phyloP scores from a whole-genome alignment of 2,329 filamentous ascomycete genomes.

The Bretziella fagacearum region DNA sequence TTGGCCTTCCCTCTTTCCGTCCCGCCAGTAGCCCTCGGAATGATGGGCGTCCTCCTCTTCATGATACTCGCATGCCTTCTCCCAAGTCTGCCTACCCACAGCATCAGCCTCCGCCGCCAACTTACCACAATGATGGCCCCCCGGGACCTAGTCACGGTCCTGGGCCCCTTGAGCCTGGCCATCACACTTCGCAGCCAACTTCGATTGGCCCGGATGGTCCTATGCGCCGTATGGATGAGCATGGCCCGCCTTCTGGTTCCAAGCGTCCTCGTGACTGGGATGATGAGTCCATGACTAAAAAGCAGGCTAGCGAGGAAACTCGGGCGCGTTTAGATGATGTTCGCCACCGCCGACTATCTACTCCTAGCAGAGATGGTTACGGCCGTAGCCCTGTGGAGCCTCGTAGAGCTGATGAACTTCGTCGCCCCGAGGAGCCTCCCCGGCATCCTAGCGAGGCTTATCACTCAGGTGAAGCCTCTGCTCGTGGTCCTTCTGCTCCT shows the following conservation, averaged over 20 bases:
- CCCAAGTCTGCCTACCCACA: constrained; percentile 74
- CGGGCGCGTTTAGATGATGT: constrained; percentile 75
- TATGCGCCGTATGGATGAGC: constrained; percentile 44
- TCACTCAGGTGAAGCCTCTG: constrained; percentile 70
- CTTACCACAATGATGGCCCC: constrained; percentile 49
- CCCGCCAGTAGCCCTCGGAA: constrained; percentile 59
- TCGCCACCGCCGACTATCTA: constrained; percentile 60
- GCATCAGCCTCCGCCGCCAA: constrained; percentile 37
- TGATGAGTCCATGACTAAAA: constrained; percentile 62
- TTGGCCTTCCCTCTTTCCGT: constrained; percentile 46
- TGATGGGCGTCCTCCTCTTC: constrained; percentile 63
- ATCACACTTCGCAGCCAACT: constrained; percentile 25
- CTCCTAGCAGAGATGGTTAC: constrained; percentile 51
- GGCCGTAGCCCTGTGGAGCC: constrained; percentile 64
- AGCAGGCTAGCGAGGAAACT: constrained; percentile 74
- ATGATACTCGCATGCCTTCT: constrained; percentile 80
- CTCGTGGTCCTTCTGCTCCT: constrained; percentile 44
- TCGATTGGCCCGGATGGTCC: constrained; percentile 47
- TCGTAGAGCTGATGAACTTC: constrained; percentile 45
- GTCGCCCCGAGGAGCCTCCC: constrained; percentile 39
- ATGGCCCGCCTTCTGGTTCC: constrained; percentile 60
- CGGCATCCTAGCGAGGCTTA: constrained; percentile 60
- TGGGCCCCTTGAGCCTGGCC: constrained; percentile 32
- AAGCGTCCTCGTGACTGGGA: constrained; percentile 93
- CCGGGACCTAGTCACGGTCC: constrained; percentile 28